phyloP scores from a whole-genome alignment of 352 stramenopile genomes.

The Globisporangium okanoganense region DNA sequence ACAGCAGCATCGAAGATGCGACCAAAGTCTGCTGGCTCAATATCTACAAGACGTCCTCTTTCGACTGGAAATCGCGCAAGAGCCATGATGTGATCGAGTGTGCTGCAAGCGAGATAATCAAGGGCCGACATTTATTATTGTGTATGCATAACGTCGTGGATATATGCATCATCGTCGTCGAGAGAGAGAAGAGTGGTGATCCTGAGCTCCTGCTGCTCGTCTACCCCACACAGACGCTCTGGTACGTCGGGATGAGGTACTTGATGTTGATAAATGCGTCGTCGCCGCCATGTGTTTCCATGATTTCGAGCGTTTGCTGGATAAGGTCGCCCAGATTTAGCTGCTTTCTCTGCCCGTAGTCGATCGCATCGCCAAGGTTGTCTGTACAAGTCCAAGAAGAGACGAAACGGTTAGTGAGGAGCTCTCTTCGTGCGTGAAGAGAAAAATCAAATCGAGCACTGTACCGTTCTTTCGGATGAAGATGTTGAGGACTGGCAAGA shows the following conservation, averaged over 20 bases:
- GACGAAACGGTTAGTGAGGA: neutral
- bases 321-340: slow-evolving; percentile 96
- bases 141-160: slow-evolving; percentile 1
- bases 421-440: neutral
- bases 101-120: neutral
- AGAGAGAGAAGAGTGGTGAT: neutral
- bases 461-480: slow-evolving; percentile 95
- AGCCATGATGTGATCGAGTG: neutral
- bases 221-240: slow-evolving; percentile 87
- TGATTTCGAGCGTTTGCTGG: slow-evolving; percentile 95
- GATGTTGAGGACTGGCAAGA: slow-evolving; percentile 96
- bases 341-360: slow-evolving; percentile 95
- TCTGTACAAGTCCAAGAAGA: slow-evolving; percentile 36
- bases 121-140: slow-evolving; percentile 8
- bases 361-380: slow-evolving; percentile 95
- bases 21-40: slow-evolving; percentile 24
- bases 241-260: slow-evolving; percentile 96
- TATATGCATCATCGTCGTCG: slow-evolving; percentile 4
- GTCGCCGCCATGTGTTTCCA: slow-evolving; percentile 95
- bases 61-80: neutral
- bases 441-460: neutral
- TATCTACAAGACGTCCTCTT: neutral
- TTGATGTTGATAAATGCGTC: slow-evolving; percentile 99
- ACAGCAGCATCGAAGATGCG: slow-evolving; percentile 2
- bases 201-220: neutral